Evolutionary conservation across 257 asterid species (phyloP).

Genomic region (Nicotiana knightiana): DNA sequence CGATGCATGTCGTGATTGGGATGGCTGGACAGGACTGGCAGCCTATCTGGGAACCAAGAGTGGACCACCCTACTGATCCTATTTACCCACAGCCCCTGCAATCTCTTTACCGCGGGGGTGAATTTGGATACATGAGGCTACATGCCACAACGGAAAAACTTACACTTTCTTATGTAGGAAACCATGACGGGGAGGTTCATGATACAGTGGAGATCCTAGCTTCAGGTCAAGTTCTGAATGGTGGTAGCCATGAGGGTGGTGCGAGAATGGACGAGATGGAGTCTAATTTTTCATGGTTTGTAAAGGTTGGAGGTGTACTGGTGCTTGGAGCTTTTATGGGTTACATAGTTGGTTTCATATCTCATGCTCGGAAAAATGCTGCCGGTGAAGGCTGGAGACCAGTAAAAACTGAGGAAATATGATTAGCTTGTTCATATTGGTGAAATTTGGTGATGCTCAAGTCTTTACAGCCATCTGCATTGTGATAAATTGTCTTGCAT

Average conservation of each 20-base stretch:
- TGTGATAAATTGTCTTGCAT: neutral
- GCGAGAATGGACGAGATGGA: neutral
- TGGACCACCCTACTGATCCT: slow-evolving; percentile 49
- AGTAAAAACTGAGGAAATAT: slow-evolving; percentile 49
- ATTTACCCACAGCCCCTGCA: slow-evolving; percentile 74
- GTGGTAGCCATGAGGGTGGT: slow-evolving; percentile 16
- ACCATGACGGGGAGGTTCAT: slow-evolving; percentile 85
- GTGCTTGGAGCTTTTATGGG: slow-evolving; percentile 75
- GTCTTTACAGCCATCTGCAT: neutral
- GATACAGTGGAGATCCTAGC: slow-evolving; percentile 80
- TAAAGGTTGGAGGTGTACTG: slow-evolving; percentile 42
- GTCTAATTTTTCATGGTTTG: slow-evolving; percentile 45
- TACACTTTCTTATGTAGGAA: slow-evolving; percentile 66
- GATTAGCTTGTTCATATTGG: neutral
- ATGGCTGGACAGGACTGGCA: slow-evolving; percentile 98
- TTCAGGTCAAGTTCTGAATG: slow-evolving; percentile 55
- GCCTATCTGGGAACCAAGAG: slow-evolving; percentile 79
- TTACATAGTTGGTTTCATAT: slow-evolving; percentile 51
- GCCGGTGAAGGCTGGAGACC: slow-evolving; percentile 48
- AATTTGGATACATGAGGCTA: slow-evolving; percentile 72
- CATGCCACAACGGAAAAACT: slow-evolving; percentile 62
- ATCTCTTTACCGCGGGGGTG: slow-evolving; percentile 76
- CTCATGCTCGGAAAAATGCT: slow-evolving; percentile 38
- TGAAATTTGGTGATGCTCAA: neutral
- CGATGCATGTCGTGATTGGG: slow-evolving; percentile 82